Base-by-base conservation (phyloP, 139 green algal genomes). In the Zygnema circumcarinatum region DNA sequence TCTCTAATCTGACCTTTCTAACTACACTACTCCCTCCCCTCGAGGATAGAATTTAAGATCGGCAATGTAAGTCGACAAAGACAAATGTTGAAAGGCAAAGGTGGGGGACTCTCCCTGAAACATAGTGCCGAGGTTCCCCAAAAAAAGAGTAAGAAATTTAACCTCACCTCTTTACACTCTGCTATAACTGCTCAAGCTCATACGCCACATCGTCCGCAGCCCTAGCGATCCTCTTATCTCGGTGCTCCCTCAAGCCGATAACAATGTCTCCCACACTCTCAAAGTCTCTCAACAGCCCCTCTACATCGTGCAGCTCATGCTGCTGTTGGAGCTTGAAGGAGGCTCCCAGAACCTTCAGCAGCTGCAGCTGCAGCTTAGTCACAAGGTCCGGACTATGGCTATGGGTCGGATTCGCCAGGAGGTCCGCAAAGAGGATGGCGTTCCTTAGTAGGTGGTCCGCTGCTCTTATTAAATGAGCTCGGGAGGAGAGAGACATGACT, bases 321-420 rank as follows among this genome's bases (percentile, higher is more conserved):
- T 41, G 38, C 16, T 11, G 3, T 41, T 78, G 69, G 38, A 56
- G 38, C 11, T 11, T 3, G 11, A 41, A 78, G 16, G 38, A 3
- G 16, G 11, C 16, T 56, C 38, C 69, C 36, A 78, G 16, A 41
- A 76, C 76, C 16, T 20, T 42, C 52, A 83, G 52, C 7, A 83
- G 76, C 38, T 76, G 69, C 3, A 73, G 11, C 52, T 83, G 76
- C 76, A 83, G 52, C 52, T 83, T 83, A 22, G 76, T 79, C 7
- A 83, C 41, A 3, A 83, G 52, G 3, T 73, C 41, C 11, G 40
- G 76, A 38, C 32, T 36, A 11, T 39, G 32, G 11, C 32, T 36
- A 81, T 42, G 35, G 76, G 41, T 16, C 11, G 69, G 32, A 42
- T 42, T 53, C 47, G 7, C 76, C 52, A 83, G 52, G 11, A 83